A percentile compares a stretch with the other conserved stretches of the same genome.
Evolutionary conservation across 371 early-diverging fungal species (phyloP).

Genomic region (Batkoa obscura): DNA sequence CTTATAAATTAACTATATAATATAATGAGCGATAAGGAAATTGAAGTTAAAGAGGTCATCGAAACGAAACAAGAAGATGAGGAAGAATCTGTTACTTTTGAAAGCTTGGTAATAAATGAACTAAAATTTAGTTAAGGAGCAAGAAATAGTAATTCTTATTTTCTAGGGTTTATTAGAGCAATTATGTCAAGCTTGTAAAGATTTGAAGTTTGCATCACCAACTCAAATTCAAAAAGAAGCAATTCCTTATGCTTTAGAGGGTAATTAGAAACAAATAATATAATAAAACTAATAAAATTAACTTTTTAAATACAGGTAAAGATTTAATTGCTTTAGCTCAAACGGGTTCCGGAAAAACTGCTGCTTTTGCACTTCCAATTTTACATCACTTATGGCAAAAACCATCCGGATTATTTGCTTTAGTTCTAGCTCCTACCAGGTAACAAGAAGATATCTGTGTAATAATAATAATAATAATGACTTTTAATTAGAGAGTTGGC

Average conservation of each 20-base stretch:
- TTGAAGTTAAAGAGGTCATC: too few species aligned
- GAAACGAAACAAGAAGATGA: too few species aligned
- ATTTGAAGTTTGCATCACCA: constrained; percentile 73
- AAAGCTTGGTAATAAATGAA: too few species aligned
- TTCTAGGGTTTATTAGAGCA: constrained; percentile 58
- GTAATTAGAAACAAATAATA: not conserved
- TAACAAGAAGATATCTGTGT: constrained; percentile 12
- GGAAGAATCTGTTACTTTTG: too few species aligned
- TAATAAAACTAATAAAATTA: too few species aligned
- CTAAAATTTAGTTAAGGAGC: too few species aligned
- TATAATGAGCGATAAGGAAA: too few species aligned
- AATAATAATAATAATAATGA: not conserved
- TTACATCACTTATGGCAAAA: constrained; percentile 77
- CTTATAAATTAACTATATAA: too few species aligned
- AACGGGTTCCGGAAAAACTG: constrained; percentile 97
- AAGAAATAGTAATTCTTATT: not conserved
- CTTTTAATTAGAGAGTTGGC: constrained; percentile 62
- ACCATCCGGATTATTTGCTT: constrained; percentile 80
- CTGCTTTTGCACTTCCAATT: constrained; percentile 93
- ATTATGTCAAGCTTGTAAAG: constrained; percentile 73
- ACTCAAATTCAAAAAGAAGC: constrained; percentile 85
- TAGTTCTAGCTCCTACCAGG: constrained; percentile 95
- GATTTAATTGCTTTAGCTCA: constrained; percentile 95
- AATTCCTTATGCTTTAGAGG: constrained; percentile 76
- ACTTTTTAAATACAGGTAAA: constrained; percentile 15